Conservation (phyloP, 257 asterid species). For the Gentiana dahurica region DNA sequence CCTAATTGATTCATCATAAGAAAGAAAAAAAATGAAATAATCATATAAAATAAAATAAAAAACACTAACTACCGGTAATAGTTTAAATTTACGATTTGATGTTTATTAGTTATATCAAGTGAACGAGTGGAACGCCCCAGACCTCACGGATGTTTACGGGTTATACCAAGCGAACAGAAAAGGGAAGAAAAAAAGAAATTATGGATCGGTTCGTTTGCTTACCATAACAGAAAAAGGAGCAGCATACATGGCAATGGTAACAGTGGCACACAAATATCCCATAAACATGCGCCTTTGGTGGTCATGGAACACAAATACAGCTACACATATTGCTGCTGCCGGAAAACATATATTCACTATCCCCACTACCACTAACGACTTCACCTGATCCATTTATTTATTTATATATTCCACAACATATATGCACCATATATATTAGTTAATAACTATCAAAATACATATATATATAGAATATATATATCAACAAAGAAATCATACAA, state of each 20-base stretch:
- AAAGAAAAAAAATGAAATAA: too few species aligned
- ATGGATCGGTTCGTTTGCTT: constrained; percentile 7
- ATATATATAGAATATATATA: too few species aligned
- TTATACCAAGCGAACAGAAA: neutral
- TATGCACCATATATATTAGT: too few species aligned
- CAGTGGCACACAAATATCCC: constrained; percentile 13
- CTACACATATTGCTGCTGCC: neutral
- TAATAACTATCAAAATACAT: too few species aligned
- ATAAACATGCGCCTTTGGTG: neutral
- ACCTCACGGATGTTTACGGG: too few species aligned
- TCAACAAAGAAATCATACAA: too few species aligned
- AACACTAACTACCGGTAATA: too few species aligned
- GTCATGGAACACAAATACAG: constrained; percentile 5
- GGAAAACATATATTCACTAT: constrained; percentile 6
- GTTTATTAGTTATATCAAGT: too few species aligned
- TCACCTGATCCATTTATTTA: constrained; percentile 6
- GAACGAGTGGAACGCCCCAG: too few species aligned
- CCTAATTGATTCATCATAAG: neutral
- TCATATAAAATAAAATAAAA: too few species aligned
- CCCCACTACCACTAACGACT: constrained; percentile 9
- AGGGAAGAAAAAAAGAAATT: neutral
- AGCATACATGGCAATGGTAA: constrained; percentile 14
- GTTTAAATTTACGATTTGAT: too few species aligned
- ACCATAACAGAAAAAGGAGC: constrained; percentile 16
- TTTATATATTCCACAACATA: too few species aligned